Percentiles rank a stretch among this genome's conserved stretches.
These are phyloP conservation scores for Bacidia gigantensis DNA, from an alignment of 495 filamentous ascomycete species.

Conservation along the genomic window DNA sequence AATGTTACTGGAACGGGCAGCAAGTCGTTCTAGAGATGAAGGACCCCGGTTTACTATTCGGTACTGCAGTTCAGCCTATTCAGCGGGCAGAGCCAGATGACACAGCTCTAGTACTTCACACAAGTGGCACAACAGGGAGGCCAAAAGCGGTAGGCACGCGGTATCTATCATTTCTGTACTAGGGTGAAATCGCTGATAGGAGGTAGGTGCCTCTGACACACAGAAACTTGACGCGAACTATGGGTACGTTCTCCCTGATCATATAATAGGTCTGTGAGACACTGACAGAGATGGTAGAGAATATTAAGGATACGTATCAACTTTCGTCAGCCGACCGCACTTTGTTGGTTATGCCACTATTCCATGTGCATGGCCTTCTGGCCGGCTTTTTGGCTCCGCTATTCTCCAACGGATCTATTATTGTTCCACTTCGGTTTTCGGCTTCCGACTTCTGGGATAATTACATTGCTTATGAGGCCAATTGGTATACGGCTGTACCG, in stretches of 20 bases:
- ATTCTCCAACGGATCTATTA: constrained; percentile 54
- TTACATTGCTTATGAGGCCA: constrained; percentile 54
- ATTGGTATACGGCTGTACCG: constrained; percentile 80
- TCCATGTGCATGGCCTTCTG: constrained; percentile 76
- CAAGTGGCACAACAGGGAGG: constrained; percentile 57
- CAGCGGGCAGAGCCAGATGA: constrained; percentile 42
- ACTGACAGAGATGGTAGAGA: constrained; percentile 30
- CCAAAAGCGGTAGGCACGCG: constrained; percentile 51
- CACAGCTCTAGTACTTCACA: constrained; percentile 59
- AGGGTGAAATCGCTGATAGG: not conserved
- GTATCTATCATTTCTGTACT: not conserved
- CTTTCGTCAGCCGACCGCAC: constrained; percentile 56
- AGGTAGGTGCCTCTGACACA: constrained; percentile 58
- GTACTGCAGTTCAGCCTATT: constrained; percentile 33
- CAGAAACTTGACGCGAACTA: constrained; percentile 59
- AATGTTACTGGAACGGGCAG: constrained; percentile 58
- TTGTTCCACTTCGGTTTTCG: constrained; percentile 66
- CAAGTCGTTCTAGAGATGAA: constrained; percentile 65
- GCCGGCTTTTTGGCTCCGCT: constrained; percentile 68
- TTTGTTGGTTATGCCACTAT: constrained; percentile 80
- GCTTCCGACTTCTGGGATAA: constrained; percentile 69
- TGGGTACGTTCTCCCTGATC: constrained; percentile 46
- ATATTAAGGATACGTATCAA: constrained; percentile 61
- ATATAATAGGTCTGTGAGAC: too few relatives aligned
- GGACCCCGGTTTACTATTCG: constrained; percentile 49